These are phyloP conservation scores for Artemisia tridentata DNA, from an alignment of 129 eudicot species.

Conservation along the genomic window DNA sequence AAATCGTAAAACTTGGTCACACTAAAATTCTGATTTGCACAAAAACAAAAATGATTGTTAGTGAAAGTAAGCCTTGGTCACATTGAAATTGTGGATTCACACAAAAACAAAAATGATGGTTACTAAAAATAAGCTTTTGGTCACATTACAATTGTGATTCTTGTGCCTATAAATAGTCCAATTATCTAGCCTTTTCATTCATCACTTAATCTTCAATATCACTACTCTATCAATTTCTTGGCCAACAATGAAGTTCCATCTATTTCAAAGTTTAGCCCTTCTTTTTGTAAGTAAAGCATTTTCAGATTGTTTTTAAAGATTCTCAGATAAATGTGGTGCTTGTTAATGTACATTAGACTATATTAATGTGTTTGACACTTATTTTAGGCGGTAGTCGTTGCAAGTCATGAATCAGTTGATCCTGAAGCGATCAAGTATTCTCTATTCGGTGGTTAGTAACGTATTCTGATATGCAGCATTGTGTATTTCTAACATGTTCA, in stretches of 20 bases:
- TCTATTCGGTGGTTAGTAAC: background rate
- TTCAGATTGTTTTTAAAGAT: background rate
- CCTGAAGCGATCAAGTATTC: constrained; percentile 6
- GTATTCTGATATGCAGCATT: too few species aligned
- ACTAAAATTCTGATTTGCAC: too few species aligned
- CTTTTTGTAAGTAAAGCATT: constrained; percentile 14
- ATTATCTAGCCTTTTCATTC: background rate
- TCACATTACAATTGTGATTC: background rate
- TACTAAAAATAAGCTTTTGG: background rate
- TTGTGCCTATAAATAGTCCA: background rate
- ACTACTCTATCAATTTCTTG: background rate
- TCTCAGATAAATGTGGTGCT: background rate
- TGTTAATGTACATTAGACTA: background rate
- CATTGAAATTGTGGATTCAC: background rate
- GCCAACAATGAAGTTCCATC: constrained; percentile 2
- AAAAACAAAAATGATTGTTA: too few species aligned
- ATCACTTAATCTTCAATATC: too few species aligned
- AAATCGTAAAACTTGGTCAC: too few species aligned
- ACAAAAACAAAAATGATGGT: constrained; percentile 5
- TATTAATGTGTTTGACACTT: background rate
- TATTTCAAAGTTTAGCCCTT: background rate
- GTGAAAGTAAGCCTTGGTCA: background rate
- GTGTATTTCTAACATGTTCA: too few species aligned
- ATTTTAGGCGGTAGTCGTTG: background rate
- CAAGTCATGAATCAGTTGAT: constrained; percentile 6